Evolutionary conservation across 164 flowering plant species (phyloP), one percentile per base, ranked within the genome.

Genomic region (Tetrastigma voinierianum): DNA sequence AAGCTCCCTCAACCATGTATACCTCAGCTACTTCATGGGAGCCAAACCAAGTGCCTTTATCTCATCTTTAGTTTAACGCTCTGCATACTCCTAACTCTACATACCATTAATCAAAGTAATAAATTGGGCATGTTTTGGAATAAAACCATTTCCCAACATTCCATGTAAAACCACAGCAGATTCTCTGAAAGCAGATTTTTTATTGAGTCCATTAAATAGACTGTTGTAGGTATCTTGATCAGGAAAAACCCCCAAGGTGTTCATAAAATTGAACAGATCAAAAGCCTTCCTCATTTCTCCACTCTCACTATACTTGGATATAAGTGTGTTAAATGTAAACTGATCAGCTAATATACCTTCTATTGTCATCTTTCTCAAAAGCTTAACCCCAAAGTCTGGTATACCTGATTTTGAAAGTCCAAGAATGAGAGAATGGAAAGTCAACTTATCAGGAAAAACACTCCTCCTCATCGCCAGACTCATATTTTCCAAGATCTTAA

Each of bases 1-100:
- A 68, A 93, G 91, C 46, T 86, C 98, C 79, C 96, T 78, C n/a
- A 63, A 90, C 76, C 59, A 90, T 68, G 56, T 95, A 86, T 84
- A 95, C 80, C 73, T 87, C 91, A 52, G 95, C 93, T 64, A 87
- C 77, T 66, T 72, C 76, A 51, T 10, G 65, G 45, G 90, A 70
- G 40, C 77, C 56, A 10, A 87, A 52, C 84, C 84, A 62, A 78
- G 74, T 53, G 69, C 66, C 65, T 62, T 76, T 87, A 90, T 84
- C 74, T 90, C 88, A 72, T 87, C 93, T 74, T 83, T 20, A 93
- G 64, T 64, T 71, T 74, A 90, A 84, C 43, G 96, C 96, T 64
- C 84, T 62, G 66, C 48, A 86, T 69, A 68, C 87, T 80, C 65
- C 93, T 89, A n/a, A 64, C 72, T 66, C 83, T 77, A 70, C 89